These are phyloP conservation scores for Saccharomycopsis sp. DNA, from an alignment of 805 yeast species.

Conservation along the genomic window DNA sequence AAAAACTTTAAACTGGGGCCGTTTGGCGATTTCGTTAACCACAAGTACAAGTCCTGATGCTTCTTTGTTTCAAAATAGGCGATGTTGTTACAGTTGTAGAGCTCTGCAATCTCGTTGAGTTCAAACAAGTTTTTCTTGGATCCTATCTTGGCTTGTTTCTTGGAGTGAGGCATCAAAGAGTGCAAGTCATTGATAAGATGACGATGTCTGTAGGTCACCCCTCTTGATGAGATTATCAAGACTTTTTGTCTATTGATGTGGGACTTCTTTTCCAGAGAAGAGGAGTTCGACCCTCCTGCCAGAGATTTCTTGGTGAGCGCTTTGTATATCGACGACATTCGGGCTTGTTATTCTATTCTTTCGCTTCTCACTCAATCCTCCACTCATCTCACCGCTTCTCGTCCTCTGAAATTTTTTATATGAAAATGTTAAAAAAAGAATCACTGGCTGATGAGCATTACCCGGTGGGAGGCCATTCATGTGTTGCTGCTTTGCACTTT, in stretches of 20 bases:
- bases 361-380: too few species aligned
- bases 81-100: constrained; percentile 93
- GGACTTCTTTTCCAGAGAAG: constrained; percentile 32
- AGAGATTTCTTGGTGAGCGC: constrained; percentile 41
- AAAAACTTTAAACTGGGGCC: constrained; percentile 95
- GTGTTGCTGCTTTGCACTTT: too few species aligned
- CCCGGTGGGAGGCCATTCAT: too few species aligned
- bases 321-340: constrained; percentile 69
- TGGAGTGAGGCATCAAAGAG: constrained; percentile 80
- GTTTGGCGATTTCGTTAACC: constrained; percentile 95
- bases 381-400: too few species aligned
- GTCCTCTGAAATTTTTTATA: too few species aligned
- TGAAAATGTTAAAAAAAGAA: too few species aligned
- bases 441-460: too few species aligned
- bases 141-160: constrained; percentile 94
- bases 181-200: constrained; percentile 80
- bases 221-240: constrained; percentile 84
- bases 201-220: constrained; percentile 91
- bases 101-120: constrained; percentile 90
- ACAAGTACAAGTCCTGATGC: constrained; percentile 88
- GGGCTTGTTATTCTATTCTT: too few species aligned
- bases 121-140: constrained; percentile 82
- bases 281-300: constrained; percentile 35
- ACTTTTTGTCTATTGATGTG: constrained; percentile 84
- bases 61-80: constrained; percentile 93